Evolutionary conservation across 345 rosid genomes (phyloP).

Genomic region (Euphorbia pulcherrima): DNA sequence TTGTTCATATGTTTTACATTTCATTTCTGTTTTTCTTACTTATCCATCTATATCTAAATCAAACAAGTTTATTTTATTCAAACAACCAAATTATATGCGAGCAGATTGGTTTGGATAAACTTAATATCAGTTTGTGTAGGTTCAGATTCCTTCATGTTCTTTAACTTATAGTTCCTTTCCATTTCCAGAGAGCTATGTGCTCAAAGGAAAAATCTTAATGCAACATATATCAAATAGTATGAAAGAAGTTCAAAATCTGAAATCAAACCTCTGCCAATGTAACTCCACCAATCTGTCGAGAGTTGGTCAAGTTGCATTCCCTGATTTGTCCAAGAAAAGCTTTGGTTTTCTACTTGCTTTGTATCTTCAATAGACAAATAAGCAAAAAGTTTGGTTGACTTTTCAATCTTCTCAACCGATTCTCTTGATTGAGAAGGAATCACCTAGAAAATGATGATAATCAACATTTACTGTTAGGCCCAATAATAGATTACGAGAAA

Average conservation of each 20-base stretch:
- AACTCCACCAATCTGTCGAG: constrained; percentile 52
- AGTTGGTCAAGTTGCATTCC: constrained; percentile 66
- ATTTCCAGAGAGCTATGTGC: not conserved
- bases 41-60: not conserved
- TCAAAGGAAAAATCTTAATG: not conserved
- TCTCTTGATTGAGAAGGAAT: constrained; percentile 59
- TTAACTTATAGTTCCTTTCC: too few species aligned
- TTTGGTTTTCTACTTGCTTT: constrained; percentile 27
- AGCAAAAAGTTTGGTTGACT: constrained; percentile 45
- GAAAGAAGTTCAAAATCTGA: not conserved
- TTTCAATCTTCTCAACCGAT: constrained; percentile 33
- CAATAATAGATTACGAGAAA: too few species aligned
- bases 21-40: not conserved
- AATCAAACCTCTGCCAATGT: constrained; percentile 64
- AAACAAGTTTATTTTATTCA: not conserved
- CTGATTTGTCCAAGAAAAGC: constrained; percentile 52
- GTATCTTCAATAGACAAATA: constrained; percentile 57
- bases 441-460: constrained; percentile 49
- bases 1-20: too few species aligned
- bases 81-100: not conserved
- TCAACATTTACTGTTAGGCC: too few species aligned
- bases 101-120: not conserved
- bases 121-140: not conserved
- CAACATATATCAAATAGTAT: not conserved
- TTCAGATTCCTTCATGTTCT: not conserved